A percentile compares a stretch with the other conserved stretches of the same genome.
Conservation (phyloP, 441 rosid genomes). For the Aquilaria agallochum region DNA sequence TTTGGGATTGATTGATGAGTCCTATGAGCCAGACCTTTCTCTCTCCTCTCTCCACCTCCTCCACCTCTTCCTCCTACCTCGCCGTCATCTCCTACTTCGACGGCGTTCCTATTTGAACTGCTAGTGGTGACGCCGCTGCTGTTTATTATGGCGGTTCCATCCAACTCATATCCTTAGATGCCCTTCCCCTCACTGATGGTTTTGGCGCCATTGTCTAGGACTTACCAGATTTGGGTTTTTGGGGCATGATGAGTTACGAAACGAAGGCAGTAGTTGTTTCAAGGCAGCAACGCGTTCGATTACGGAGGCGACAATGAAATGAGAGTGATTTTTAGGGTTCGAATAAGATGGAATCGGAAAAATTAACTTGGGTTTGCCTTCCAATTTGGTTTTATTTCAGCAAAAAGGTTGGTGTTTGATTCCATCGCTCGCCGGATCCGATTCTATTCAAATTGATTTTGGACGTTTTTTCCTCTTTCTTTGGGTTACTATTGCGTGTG, state of each 20-base stretch:
- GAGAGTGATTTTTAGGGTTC: no score
- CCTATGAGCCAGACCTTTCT: constrained; percentile 14
- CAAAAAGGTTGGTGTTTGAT: no score
- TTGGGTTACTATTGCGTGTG: background rate
- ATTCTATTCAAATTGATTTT: constrained; percentile 11
- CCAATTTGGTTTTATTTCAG: no score
- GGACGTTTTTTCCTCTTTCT: constrained; percentile 18
- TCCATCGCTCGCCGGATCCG: no score
- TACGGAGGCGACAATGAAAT: no score
- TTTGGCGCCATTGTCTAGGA: constrained; percentile 53
- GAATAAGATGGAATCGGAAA: no score
- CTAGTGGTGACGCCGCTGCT: constrained; percentile 19
- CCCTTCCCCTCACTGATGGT: constrained; percentile 46
- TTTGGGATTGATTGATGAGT: no score
- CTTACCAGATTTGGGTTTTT: background rate
- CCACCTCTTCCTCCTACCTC: constrained; percentile 27
- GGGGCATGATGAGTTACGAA: no score
- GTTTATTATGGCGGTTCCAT: constrained; percentile 48
- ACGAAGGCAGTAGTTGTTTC: no score
- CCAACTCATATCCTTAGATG: constrained; percentile 37
- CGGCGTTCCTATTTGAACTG: constrained; percentile 37
- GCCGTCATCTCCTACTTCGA: constrained; percentile 39
- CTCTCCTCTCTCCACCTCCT: constrained; percentile 30
- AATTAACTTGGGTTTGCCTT: no score
- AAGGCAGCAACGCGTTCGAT: no score